Conservation (phyloP, 805 yeast genomes). For the Metschnikowia corniflorae region DNA sequence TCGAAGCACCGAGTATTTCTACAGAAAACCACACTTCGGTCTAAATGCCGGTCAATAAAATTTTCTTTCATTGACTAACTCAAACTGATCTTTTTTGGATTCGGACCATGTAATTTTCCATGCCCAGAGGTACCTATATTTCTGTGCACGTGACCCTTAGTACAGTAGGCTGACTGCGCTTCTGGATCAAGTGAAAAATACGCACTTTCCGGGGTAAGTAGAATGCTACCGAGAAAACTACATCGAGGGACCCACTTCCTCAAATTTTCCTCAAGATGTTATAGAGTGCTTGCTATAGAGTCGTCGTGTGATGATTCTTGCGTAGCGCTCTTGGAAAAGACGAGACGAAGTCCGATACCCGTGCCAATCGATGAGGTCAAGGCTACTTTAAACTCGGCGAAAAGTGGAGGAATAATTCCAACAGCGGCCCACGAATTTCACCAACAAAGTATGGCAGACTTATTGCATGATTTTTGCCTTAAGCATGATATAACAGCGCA, state of each 20-base stretch:
- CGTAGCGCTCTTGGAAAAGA: constrained; percentile 68
- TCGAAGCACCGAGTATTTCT: too few species aligned
- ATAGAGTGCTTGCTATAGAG: constrained; percentile 80
- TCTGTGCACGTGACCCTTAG: too few species aligned
- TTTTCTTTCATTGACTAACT: too few species aligned
- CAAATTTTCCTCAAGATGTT: constrained; percentile 23
- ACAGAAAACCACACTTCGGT: too few species aligned
- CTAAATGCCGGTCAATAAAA: too few species aligned
- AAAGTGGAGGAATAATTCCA: constrained; percentile 84
- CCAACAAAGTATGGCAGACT: constrained; percentile 49
- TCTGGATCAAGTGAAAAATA: too few species aligned
- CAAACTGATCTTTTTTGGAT: too few species aligned
- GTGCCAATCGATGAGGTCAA: constrained; percentile 56
- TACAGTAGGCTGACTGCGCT: too few species aligned
- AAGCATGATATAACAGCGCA: constrained; percentile 27
- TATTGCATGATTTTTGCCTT: constrained; percentile 45
- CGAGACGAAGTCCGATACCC: constrained; percentile 35
- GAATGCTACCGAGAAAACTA: constrained; percentile 3
- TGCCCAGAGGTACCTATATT: too few species aligned
- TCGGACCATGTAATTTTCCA: too few species aligned
- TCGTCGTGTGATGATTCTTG: constrained; percentile 96
- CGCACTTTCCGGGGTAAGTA: not conserved
- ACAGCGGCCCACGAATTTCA: constrained; percentile 81
- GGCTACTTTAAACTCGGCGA: constrained; percentile 60
- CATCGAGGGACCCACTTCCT: not conserved